These are phyloP conservation scores for Fraxinus albicans DNA, from an alignment of 305 asterid species.

Conservation along the genomic window DNA sequence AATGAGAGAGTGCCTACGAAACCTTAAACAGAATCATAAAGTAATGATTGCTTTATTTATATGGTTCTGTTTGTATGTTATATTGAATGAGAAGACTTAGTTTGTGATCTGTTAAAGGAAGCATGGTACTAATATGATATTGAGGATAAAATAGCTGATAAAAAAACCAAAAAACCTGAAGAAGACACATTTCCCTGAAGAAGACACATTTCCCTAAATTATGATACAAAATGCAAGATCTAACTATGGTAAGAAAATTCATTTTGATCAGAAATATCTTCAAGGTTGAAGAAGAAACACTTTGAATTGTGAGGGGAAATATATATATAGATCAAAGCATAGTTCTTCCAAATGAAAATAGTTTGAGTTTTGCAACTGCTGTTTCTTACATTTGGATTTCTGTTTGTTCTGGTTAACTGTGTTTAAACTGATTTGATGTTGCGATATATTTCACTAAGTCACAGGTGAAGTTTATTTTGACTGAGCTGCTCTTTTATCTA, in stretches of 20 bases:
- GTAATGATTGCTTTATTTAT: constrained; percentile 36
- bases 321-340: constrained; percentile 6
- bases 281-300: background rate
- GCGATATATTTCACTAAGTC: background rate
- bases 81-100: background rate
- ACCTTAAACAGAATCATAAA: constrained; percentile 82
- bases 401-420: background rate
- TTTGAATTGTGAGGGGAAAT: constrained; percentile 15
- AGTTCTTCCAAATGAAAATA: background rate
- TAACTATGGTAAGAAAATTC: background rate
- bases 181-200: background rate
- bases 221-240: background rate
- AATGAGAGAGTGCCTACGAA: constrained; percentile 93
- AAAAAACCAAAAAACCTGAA: background rate
- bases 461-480: background rate
- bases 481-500: constrained; percentile 13
- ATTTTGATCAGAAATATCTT: constrained; percentile 1
- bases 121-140: background rate
- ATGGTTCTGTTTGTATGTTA: constrained; percentile 5
- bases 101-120: background rate
- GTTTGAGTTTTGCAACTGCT: background rate
- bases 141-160: background rate
- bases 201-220: background rate
- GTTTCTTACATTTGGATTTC: background rate
- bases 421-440: background rate